Base-by-base conservation (phyloP, 1,139 yeast genomes). In the Arxiozyma slooffiae region DNA sequence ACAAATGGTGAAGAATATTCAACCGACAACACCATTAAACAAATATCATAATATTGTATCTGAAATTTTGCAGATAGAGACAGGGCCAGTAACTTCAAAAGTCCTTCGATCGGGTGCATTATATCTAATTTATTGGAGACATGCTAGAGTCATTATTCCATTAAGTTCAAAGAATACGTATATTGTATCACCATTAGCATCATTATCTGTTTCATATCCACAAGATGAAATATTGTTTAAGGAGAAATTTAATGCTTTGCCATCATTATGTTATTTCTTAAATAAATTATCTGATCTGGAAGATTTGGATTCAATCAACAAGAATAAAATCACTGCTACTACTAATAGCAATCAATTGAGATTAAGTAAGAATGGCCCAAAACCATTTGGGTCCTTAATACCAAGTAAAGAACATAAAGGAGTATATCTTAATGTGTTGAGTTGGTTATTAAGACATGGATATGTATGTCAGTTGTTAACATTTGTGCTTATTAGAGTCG, bases 121-220 rank as follows among this genome's bases (percentile, higher is more conserved):
- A 53, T 95, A 89, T 67, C 71, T 92, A 49, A 83, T 90, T 4
- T 88, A 88, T 67, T 90, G 97, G 97, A 76, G 97, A 60, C 73
- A 95, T 49, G 97, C 97, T 0, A 74, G 95, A 50, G 81, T 86
- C 0, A 81, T 89, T 2, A 76, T 84, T 7, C 97, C 98, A 0
- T 64, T 92, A 38, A 81, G 80, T 53, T 76, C 89, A 11, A 30
- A 30, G 36, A 30, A 30, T 11, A 30, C 36, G 14, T 30, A 38
- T 60, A 81, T 85, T 17, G 85, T 88, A 0, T 87, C 96, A 0
- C 97, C 97, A 0, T 74, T 92, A 73, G 94, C 97, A 0, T 95
- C 96, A 0, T 71, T 83, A 39, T 71, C 75, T n/a, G 71, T 75
- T 7, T 46, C 50, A 9, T 51, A 57, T 5, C 54, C 51, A 5